Percentiles rank a stretch among this genome's conserved stretches.
Conservation (phyloP, 225 moss, liverwort and hornwort species). For the Anthoceros angustus region DNA sequence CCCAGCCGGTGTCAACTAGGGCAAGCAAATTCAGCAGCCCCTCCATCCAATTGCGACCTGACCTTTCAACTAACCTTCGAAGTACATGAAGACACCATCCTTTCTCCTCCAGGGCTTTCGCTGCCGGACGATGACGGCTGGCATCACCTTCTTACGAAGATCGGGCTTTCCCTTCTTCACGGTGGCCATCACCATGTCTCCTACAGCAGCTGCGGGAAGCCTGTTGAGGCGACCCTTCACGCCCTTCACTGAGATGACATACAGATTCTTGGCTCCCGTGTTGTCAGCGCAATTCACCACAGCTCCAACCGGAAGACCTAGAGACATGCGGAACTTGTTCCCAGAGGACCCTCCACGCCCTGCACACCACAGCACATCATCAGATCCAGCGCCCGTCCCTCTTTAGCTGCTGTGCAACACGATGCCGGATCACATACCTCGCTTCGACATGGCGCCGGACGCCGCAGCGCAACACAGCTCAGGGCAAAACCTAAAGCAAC, state of each 20-base stretch:
- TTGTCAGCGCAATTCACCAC: too few species aligned
- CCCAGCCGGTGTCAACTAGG: background rate
- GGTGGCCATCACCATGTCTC: constrained; percentile 91
- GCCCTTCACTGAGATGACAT: constrained; percentile 47
- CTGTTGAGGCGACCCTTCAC: constrained; percentile 52
- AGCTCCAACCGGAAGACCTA: too few species aligned
- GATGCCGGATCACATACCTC: too few species aligned
- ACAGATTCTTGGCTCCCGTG: too few species aligned
- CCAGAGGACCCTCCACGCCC: too few species aligned
- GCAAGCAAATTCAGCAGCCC: background rate
- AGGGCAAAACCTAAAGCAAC: too few species aligned
- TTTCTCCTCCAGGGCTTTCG: constrained; percentile 84
- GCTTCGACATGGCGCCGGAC: too few species aligned
- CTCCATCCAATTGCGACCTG: background rate
- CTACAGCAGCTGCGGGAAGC: constrained; percentile 67
- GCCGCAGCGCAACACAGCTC: too few species aligned
- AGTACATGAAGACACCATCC: constrained; percentile 91
- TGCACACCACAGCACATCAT: too few species aligned
- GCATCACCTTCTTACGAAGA: constrained; percentile 78
- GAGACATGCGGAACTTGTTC: too few species aligned
- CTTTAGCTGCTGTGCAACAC: too few species aligned
- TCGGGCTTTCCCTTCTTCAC: constrained; percentile 86
- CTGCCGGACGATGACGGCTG: constrained; percentile 78
- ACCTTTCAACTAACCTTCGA: constrained; percentile 36
- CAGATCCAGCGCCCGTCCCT: too few species aligned